A percentile compares a stretch with the other conserved stretches of the same genome.
Evolutionary conservation across 1,284 basidiomycete species (phyloP).

Genomic region (Sanghuangporus baumii): DNA sequence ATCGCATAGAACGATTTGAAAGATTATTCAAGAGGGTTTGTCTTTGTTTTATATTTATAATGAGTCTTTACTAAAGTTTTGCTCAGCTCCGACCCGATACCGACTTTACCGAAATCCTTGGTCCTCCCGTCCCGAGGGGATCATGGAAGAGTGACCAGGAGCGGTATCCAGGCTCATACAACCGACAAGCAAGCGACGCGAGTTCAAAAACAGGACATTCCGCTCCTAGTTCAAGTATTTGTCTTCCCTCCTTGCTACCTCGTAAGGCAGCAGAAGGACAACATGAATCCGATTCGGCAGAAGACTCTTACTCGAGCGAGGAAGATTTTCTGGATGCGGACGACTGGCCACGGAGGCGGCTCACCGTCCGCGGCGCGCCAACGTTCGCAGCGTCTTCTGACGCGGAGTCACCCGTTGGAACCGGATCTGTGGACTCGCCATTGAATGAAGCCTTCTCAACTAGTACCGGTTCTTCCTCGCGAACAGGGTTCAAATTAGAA

Average conservation of each 20-base stretch:
- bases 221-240: not conserved
- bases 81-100: conserved; percentile 60
- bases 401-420: not conserved
- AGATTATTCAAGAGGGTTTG: conserved; percentile 59
- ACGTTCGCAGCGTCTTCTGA: not conserved
- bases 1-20: conserved; percentile 69
- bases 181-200: conserved; percentile 23
- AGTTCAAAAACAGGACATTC: not conserved
- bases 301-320: not conserved
- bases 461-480: not conserved
- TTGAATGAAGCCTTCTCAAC: not conserved
- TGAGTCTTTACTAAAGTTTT: not conserved
- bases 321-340: not conserved
- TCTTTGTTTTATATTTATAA: conserved; percentile 18
- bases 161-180: conserved; percentile 3
- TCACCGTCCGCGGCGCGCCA: not conserved
- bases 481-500: not conserved
- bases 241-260: not conserved
- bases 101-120: conserved; percentile 64
- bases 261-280: not conserved
- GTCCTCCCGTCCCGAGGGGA: conserved; percentile 62
- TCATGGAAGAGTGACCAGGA: conserved; percentile 56
- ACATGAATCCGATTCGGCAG: not conserved
- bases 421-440: not conserved
- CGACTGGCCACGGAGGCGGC: not conserved